These are phyloP conservation scores for Biscogniauxia mediterranea DNA, from an alignment of 2,329 filamentous ascomycete species.

Conservation along the genomic window DNA sequence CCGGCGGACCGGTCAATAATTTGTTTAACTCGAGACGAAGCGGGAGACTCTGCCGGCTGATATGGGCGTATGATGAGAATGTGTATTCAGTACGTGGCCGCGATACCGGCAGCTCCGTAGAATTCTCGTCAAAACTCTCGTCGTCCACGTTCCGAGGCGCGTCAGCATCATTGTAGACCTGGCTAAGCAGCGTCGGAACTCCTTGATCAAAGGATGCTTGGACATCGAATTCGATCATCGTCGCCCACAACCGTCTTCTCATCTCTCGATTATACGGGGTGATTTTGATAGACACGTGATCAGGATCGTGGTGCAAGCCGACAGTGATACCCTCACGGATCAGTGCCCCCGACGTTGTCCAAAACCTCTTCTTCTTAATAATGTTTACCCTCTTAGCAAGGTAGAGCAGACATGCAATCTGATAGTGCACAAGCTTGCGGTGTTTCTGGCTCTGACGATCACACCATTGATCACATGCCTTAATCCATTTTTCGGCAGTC, in stretches of 20 bases:
- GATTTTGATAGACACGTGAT: constrained; percentile 53
- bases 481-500: constrained; percentile 56
- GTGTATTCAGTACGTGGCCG: constrained; percentile 55
- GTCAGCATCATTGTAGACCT: constrained; percentile 54
- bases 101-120: constrained; percentile 49
- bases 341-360: constrained; percentile 55
- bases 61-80: constrained; percentile 57
- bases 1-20: constrained; percentile 52
- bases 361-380: constrained; percentile 64
- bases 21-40: constrained; percentile 57
- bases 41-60: constrained; percentile 54
- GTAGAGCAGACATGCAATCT: constrained; percentile 58
- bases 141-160: constrained; percentile 58
- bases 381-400: constrained; percentile 61
- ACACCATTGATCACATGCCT: constrained; percentile 54
- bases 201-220: constrained; percentile 62
- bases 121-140: constrained; percentile 55
- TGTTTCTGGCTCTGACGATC: constrained; percentile 59
- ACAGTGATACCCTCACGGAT: constrained; percentile 58
- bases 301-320: constrained; percentile 59
- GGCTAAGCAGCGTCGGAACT: constrained; percentile 55
- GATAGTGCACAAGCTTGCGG: constrained; percentile 58
- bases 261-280: constrained; percentile 62
- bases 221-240: constrained; percentile 60
- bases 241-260: constrained; percentile 60